These are phyloP conservation scores for Cladosporium sp. DNA, from an alignment of 2,329 filamentous ascomycete genomes.

Conservation along the genomic window DNA sequence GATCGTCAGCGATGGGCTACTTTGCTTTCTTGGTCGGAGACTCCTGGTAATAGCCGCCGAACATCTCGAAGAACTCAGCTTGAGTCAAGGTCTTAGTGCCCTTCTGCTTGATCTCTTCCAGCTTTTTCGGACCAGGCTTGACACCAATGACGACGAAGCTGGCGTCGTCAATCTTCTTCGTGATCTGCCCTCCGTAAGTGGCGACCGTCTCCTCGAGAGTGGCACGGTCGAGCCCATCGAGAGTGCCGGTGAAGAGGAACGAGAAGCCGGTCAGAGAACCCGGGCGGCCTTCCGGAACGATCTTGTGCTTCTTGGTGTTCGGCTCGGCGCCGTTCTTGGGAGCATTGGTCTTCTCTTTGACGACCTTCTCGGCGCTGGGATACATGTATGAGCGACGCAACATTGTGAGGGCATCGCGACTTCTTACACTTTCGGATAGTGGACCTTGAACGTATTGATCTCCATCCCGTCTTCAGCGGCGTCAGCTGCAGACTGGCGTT, in stretches of 20 bases:
- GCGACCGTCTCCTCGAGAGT: constrained; percentile 14
- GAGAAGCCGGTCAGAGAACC: constrained; percentile 9
- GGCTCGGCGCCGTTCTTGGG: neutral
- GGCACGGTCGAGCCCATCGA: constrained; percentile 12
- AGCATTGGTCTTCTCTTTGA: neutral
- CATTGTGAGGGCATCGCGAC: neutral
- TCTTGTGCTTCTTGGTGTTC: neutral
- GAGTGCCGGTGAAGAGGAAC: constrained; percentile 13
- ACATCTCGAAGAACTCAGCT: constrained; percentile 14
- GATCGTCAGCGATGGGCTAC: constrained; percentile 2
- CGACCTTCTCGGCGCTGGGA: neutral
- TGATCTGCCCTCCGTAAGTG: constrained; percentile 11
- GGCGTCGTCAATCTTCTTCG: constrained; percentile 13
- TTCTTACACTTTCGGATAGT: too few species aligned
- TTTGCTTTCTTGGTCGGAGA: constrained; percentile 11
- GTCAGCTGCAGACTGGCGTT: neutral
- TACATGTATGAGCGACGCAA: neutral
- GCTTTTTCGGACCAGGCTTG: constrained; percentile 17
- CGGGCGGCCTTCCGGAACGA: constrained; percentile 6
- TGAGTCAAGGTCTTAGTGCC: constrained; percentile 14
- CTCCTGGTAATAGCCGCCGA: constrained; percentile 4
- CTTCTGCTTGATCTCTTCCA: constrained; percentile 17
- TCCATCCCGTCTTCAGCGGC: too few species aligned
- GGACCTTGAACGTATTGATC: too few species aligned
- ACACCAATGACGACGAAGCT: constrained; percentile 14